Percentiles rank a stretch among this genome's conserved stretches.
phyloP scores from a whole-genome alignment of 2,329 filamentous ascomycete genomes.

The Phyllosticta ampelicida region DNA sequence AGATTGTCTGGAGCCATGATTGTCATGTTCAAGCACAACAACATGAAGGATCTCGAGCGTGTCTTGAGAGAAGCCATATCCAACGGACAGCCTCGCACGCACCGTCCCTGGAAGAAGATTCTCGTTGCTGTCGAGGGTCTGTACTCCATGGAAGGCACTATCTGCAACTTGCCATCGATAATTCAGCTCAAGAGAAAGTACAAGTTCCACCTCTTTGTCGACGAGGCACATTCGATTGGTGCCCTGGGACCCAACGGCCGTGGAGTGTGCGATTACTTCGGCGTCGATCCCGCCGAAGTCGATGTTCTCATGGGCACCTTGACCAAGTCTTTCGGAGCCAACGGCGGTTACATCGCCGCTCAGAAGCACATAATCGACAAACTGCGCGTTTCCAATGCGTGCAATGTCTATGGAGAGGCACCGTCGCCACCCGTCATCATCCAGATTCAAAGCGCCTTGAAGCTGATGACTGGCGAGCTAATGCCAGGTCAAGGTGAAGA shows the following conservation, averaged over 20 bases:
- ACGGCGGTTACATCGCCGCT: constrained; percentile 87
- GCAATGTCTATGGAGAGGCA: constrained; percentile 76
- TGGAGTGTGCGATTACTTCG: constrained; percentile 96
- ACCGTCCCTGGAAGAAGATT: constrained; percentile 99
- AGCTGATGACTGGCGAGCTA: constrained; percentile 81
- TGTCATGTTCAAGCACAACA: constrained; percentile 94
- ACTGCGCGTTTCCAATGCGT: constrained; percentile 74
- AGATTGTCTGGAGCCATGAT: constrained; percentile 93
- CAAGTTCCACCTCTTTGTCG: constrained; percentile 92
- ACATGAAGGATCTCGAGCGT: constrained; percentile 78
- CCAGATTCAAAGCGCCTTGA: constrained; percentile 79
- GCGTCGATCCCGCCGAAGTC: constrained; percentile 73
- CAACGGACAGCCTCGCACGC: constrained; percentile 94
- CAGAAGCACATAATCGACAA: constrained; percentile 90
- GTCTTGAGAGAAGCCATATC: constrained; percentile 86
- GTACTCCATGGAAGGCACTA: constrained; percentile 98
- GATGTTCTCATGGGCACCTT: constrained; percentile 97
- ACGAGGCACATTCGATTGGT: constrained; percentile 93
- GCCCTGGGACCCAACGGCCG: constrained; percentile 80
- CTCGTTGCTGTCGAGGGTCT: constrained; percentile 90
- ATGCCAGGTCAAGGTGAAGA: constrained; percentile 88
- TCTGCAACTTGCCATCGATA: constrained; percentile 92
- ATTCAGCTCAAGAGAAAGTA: constrained; percentile 84
- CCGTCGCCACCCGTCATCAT: constrained; percentile 79
- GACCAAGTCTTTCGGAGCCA: constrained; percentile 97